A percentile compares a stretch with the other conserved stretches of the same genome.
phyloP scores from a whole-genome alignment of 2,329 filamentous ascomycete genomes.

The Ilyonectria robusta region DNA sequence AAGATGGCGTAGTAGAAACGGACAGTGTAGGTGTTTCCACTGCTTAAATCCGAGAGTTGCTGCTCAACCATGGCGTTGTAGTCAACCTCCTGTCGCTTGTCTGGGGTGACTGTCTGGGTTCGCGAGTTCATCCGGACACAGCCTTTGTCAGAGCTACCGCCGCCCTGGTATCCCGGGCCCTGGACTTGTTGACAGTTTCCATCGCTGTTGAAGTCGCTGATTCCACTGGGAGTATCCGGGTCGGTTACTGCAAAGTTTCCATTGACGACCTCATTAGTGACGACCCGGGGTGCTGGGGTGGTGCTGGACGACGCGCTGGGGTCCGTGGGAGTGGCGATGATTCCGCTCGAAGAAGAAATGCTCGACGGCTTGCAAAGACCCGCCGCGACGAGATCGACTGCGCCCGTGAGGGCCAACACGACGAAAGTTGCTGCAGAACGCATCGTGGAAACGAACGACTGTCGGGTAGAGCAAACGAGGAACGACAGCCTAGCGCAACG shows the following conservation, averaged over 20 bases:
- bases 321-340: neutral
- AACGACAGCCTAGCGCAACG: neutral
- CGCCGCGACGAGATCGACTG: constrained; percentile 18
- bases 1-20: constrained; percentile 41
- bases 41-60: constrained; percentile 32
- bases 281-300: constrained; percentile 20
- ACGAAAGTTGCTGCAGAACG: constrained; percentile 28
- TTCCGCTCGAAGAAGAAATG: neutral
- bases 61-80: constrained; percentile 38
- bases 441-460: constrained; percentile 25
- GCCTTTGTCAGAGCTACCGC: constrained; percentile 32
- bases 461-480: too few species aligned
- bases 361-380: constrained; percentile 32
- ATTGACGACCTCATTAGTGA: constrained; percentile 34
- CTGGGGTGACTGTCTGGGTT: neutral
- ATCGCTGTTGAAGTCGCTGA: constrained; percentile 38
- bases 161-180: constrained; percentile 34
- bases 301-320: constrained; percentile 13
- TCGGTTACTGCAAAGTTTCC: constrained; percentile 41
- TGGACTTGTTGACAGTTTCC: constrained; percentile 33
- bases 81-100: neutral
- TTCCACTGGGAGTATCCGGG: constrained; percentile 35
- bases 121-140: constrained; percentile 33
- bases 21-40: constrained; percentile 36
- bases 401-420: constrained; percentile 27